A percentile compares a stretch with the other conserved stretches of the same genome.
These are phyloP conservation scores for Mortierella sp. DNA, from an alignment of 371 early-diverging fungal species.

Conservation along the genomic window DNA sequence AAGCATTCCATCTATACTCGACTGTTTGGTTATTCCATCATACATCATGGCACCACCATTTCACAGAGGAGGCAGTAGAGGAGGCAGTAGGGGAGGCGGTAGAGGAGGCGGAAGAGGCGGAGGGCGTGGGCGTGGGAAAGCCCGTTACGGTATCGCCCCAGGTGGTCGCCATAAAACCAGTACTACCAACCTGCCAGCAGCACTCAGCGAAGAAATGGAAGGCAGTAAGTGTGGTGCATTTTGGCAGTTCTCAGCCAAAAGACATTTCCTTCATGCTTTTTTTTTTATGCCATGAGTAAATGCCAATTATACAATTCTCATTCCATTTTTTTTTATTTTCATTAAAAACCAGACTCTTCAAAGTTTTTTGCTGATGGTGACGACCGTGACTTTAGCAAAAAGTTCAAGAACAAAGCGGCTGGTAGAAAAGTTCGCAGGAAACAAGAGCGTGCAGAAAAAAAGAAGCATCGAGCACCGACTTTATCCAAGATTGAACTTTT, in stretches of 20 bases:
- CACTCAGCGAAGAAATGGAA: slow-evolving; percentile 52
- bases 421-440: slow-evolving; percentile 62
- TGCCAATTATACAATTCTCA: background rate
- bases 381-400: slow-evolving; percentile 61
- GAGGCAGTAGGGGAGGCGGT: slow-evolving; percentile 31
- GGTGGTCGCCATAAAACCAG: slow-evolving; percentile 47
- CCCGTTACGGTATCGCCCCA: slow-evolving; percentile 38
- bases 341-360: slow-evolving; percentile 21
- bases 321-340: background rate
- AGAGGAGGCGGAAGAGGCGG: slow-evolving; percentile 29
- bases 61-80: slow-evolving; percentile 30
- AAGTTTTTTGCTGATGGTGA: slow-evolving; percentile 53
- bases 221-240: slow-evolving; percentile 31
- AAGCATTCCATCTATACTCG: background rate
- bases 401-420: slow-evolving; percentile 58
- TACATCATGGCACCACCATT: slow-evolving; percentile 50
- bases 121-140: slow-evolving; percentile 33
- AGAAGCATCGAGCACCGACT: slow-evolving; percentile 57
- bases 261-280: background rate
- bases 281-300: too few species aligned
- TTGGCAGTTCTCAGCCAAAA: too few species aligned
- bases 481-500: slow-evolving; percentile 50
- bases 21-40: slow-evolving; percentile 3
- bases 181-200: slow-evolving; percentile 50
- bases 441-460: slow-evolving; percentile 63